Percentiles rank a stretch among this genome's conserved stretches.
phyloP scores from a whole-genome alignment of 768 basidiomycete genomes.

The Gymnopilus junonius region DNA sequence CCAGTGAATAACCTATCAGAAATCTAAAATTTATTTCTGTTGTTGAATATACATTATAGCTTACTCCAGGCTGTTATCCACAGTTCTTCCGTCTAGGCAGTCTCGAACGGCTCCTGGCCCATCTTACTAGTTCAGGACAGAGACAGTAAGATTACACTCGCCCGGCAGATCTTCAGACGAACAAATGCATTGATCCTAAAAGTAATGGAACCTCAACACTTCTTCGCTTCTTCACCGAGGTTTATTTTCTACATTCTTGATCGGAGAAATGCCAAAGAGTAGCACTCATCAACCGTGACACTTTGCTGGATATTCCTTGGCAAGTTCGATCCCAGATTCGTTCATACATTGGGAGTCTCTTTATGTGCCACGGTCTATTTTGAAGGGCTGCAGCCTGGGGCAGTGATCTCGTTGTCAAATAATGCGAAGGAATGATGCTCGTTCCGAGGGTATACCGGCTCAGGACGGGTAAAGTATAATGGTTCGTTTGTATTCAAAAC shows the following conservation, averaged over 20 bases:
- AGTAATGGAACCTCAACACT: not conserved
- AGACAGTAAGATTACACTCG: too few species aligned
- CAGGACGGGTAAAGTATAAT: not conserved
- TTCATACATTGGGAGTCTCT: not conserved
- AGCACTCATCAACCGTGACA: not conserved
- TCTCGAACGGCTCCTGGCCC: too few species aligned
- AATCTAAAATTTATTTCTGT: not conserved
- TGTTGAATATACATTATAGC: not conserved
- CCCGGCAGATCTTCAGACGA: too few species aligned
- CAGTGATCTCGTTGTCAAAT: not conserved
- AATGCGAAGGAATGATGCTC: not conserved
- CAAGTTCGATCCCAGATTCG: not conserved
- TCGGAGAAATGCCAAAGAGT: slow-evolving; percentile 1
- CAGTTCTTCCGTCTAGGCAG: not conserved
- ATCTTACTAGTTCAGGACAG: too few species aligned
- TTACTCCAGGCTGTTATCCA: not conserved
- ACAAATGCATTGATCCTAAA: not conserved
- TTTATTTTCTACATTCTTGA: not conserved
- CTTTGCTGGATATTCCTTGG: slow-evolving; percentile 1
- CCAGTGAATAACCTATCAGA: too few species aligned
- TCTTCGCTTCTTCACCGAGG: not conserved
- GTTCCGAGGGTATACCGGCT: not conserved
- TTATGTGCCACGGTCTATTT: not conserved
- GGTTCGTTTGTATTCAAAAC: too few species aligned
- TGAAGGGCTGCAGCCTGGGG: not conserved